Evolutionary conservation across 345 rosid species (phyloP), one percentile per base, ranked within the genome.

Genomic region (Boechera retrofracta): DNA sequence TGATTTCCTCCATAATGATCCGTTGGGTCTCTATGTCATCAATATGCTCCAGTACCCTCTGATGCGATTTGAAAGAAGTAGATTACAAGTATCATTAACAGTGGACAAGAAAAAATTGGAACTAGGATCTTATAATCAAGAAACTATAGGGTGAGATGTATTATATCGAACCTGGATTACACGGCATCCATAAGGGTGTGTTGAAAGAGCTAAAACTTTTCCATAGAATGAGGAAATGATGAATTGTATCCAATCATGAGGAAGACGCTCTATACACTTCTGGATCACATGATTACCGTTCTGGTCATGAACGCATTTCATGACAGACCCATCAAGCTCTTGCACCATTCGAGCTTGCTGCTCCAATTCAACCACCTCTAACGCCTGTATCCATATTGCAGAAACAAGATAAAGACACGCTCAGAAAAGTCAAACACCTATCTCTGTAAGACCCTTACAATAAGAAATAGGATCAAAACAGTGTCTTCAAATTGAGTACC

Each of bases 241-340:
- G 83, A 92, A 95, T 44, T 89, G 88, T 78, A 91, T 91, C 72
- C 62, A 86, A 51, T 88, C 87, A 83, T 86, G 94, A 74, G 97
- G 97, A 67, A 91, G 86, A 81, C 94, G 85, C 83, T 95, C 98
- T 59, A 95, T 91, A 65, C 93, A 89, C 86, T 95, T 95, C 77
- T 95, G 99, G 74, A 95, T 88, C 77, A 95, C 99, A 86, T 95
- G 99, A 85, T 95, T 92, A 61, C 99, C 99, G 65, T 95, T 95
- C 87, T 95, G 99, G 83, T 95, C 98, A 65, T 85, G 89, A 74
- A 92, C 97, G 55, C 99, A 95, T 88, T 91, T 92, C 89, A 89
- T 84, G 67, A 95, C 79, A 10, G 88, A 88, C 67, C 96, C 98
- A 81, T 87, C 89, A 82, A 95, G 97, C 87, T 95, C 98, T 72